These are phyloP conservation scores for Glaciozyma martinii DNA, from an alignment of 768 basidiomycete genomes.

Conservation along the genomic window DNA sequence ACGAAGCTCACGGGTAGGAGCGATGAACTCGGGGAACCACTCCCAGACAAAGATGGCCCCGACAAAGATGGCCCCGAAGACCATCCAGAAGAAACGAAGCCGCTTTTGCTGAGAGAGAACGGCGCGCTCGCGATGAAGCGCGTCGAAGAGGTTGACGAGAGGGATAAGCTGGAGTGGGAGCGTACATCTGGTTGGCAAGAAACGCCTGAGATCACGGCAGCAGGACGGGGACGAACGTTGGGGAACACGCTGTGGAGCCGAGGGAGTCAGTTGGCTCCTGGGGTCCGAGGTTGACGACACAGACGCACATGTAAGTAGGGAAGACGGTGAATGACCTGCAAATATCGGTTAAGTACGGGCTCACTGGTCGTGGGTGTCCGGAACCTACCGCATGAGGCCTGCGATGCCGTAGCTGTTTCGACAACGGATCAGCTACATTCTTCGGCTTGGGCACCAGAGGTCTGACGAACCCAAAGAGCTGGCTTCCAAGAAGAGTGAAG, in stretches of 20 bases:
- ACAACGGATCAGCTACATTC: no score
- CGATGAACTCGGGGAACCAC: conserved; percentile 33
- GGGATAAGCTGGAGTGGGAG: no score
- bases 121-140: conserved; percentile 37
- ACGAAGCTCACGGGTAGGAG: conserved; percentile 11
- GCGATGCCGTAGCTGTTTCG: conserved; percentile 32
- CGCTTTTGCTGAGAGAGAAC: conserved; percentile 35
- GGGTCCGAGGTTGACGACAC: neutral
- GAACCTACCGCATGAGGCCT: neutral
- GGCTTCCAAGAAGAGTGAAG: conserved; percentile 38
- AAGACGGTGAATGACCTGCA: conserved; percentile 33
- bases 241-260: conserved; percentile 31
- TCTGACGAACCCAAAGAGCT: no score
- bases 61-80: conserved; percentile 37
- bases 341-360: no score
- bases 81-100: conserved; percentile 37
- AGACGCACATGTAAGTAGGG: neutral
- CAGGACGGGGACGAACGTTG: conserved; percentile 6
- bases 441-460: no score
- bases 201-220: no score
- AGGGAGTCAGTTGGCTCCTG: neutral
- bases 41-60: conserved; percentile 33
- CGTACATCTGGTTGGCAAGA: no score
- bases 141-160: conserved; percentile 37
- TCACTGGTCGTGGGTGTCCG: no score